Evolutionary conservation across 2,329 filamentous ascomycete species (phyloP).

Genomic region (Alternaria panax): DNA sequence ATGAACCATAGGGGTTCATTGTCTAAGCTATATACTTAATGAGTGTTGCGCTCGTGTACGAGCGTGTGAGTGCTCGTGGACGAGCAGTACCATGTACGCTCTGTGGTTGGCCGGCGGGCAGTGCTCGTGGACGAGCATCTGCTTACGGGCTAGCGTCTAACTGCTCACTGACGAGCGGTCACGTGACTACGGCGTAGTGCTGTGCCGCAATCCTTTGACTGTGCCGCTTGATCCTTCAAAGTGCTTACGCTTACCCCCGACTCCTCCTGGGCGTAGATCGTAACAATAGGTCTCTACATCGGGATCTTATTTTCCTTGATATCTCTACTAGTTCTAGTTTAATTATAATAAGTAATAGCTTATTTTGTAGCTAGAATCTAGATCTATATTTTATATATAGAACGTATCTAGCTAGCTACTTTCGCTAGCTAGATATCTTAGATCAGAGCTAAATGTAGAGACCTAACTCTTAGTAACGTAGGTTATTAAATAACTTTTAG

Average conservation of each 20-base stretch:
- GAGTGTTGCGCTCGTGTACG: background rate
- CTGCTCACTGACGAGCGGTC: background rate
- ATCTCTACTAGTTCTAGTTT: too few species aligned
- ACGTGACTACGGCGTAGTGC: background rate
- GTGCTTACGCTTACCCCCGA: background rate
- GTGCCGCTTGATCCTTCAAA: background rate
- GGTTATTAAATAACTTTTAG: too few species aligned
- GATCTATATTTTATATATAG: too few species aligned
- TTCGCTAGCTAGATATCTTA: too few species aligned
- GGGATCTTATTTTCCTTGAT: too few species aligned
- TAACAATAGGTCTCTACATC: accelerated
- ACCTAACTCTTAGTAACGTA: too few species aligned
- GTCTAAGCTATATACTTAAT: accelerated
- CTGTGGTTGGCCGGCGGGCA: accelerated
- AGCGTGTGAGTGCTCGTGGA: background rate
- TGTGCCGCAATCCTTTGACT: background rate
- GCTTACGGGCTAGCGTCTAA: accelerated
- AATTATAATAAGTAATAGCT: too few species aligned
- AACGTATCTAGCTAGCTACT: too few species aligned
- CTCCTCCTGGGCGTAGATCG: accelerated
- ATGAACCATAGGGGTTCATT: background rate
- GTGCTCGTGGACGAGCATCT: background rate
- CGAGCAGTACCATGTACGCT: background rate
- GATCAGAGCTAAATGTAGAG: too few species aligned
- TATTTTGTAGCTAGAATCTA: too few species aligned